These are phyloP conservation scores for Sphagnum contortum DNA, from an alignment of 225 moss, liverwort and hornwort species.

Conservation along the genomic window DNA sequence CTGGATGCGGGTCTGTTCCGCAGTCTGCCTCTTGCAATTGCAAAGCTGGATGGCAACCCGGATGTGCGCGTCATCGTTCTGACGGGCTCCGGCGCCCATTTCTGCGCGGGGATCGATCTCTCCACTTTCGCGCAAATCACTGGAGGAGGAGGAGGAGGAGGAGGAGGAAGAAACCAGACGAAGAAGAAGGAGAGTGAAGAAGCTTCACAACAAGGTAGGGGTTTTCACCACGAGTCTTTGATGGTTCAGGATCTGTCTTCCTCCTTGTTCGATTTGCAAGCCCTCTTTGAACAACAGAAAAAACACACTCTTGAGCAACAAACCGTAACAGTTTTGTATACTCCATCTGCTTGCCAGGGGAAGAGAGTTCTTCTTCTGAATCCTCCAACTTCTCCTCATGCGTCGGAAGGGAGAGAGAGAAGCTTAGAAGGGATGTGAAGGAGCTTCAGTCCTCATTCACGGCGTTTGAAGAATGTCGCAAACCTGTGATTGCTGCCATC, in stretches of 20 bases:
- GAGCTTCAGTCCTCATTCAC: slow-evolving; percentile 66
- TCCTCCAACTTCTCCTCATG: slow-evolving; percentile 1
- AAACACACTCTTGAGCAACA: too few relatives aligned
- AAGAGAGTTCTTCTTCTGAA: too few relatives aligned
- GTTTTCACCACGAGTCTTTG: not conserved
- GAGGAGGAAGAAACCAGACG: too few relatives aligned
- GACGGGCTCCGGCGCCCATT: slow-evolving; percentile 51
- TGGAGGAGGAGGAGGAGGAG: not conserved
- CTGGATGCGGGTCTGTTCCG: slow-evolving; percentile 33
- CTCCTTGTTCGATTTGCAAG: too few relatives aligned
- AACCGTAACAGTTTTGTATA: too few relatives aligned
- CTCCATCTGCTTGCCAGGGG: too few relatives aligned
- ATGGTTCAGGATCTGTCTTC: too few relatives aligned
- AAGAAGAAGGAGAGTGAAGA: too few relatives aligned
- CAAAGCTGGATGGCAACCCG: slow-evolving; percentile 44
- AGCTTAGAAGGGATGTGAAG: slow-evolving; percentile 47
- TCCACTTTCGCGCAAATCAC: slow-evolving; percentile 9
- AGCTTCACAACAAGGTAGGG: not conserved
- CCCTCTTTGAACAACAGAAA: too few relatives aligned
- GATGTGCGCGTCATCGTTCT: slow-evolving; percentile 57
- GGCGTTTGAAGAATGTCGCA: slow-evolving; percentile 70
- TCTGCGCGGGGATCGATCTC: slow-evolving; percentile 87
- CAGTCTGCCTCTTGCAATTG: slow-evolving; percentile 53
- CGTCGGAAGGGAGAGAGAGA: slow-evolving; percentile 53
- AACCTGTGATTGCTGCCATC: slow-evolving; percentile 79